Percentiles rank a stretch among this genome's conserved stretches.
These are phyloP conservation scores for Ogataea thermomethanolica DNA, from an alignment of 805 yeast genomes.

Conservation along the genomic window DNA sequence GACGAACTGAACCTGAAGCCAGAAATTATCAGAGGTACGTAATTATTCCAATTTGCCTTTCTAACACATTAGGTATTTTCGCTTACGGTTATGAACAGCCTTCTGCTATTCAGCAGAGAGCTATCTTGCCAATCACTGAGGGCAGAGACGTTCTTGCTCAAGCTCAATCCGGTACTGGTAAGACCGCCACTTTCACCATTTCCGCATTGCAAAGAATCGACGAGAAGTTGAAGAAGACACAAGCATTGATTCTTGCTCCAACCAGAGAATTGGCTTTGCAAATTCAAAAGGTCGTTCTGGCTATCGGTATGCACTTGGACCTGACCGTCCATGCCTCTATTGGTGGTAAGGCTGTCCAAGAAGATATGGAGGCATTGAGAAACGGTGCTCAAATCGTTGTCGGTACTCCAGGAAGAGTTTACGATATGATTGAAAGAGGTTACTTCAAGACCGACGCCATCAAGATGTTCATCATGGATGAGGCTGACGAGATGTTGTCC, in stretches of 20 bases:
- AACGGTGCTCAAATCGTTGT: slow-evolving; percentile 85
- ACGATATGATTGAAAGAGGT: slow-evolving; percentile 86
- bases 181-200: slow-evolving; percentile 96
- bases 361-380: slow-evolving; percentile 72
- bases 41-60: slow-evolving; percentile 29
- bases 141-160: slow-evolving; percentile 97
- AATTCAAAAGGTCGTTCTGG: slow-evolving; percentile 81
- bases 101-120: slow-evolving; percentile 96
- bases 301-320: slow-evolving; percentile 85
- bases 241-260: slow-evolving; percentile 89
- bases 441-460: slow-evolving; percentile 67
- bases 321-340: slow-evolving; percentile 86
- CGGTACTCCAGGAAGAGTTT: slow-evolving; percentile 96
- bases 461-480: slow-evolving; percentile 89
- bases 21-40: slow-evolving; percentile 59
- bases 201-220: slow-evolving; percentile 89
- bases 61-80: slow-evolving; percentile 53
- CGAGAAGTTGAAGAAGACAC: slow-evolving; percentile 64
- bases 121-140: slow-evolving; percentile 88
- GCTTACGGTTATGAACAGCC: slow-evolving; percentile 95
- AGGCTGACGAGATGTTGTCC: slow-evolving; percentile 92
- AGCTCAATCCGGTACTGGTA: slow-evolving; percentile 99
- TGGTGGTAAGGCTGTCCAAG: slow-evolving; percentile 85
- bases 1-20: slow-evolving; percentile 77
- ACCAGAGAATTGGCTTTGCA: slow-evolving; percentile 95